These are phyloP conservation scores for Kodamaea sagamina DNA, from an alignment of 805 yeast genomes.

Conservation along the genomic window DNA sequence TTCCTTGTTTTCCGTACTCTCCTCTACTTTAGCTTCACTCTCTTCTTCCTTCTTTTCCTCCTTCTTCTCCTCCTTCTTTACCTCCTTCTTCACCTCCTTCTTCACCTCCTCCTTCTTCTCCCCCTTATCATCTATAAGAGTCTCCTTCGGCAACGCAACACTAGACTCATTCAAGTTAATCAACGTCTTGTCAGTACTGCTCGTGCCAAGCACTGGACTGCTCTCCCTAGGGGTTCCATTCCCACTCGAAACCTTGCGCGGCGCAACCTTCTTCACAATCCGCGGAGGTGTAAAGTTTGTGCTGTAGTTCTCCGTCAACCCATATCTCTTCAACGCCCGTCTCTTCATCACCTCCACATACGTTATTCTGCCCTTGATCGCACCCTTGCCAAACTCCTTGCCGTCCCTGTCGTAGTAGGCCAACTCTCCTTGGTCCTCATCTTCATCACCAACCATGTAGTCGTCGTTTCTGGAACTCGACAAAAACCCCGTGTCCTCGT, in stretches of 20 bases:
- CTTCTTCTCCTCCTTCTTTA: conserved; percentile 8
- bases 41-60: conserved; percentile 12
- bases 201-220: conserved; percentile 13
- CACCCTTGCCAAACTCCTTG: conserved; percentile 35
- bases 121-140: conserved; percentile 36
- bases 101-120: conserved; percentile 8
- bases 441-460: conserved; percentile 47
- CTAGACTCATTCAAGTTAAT: conserved; percentile 30
- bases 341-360: conserved; percentile 45
- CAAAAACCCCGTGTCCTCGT: conserved; percentile 39
- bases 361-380: conserved; percentile 27
- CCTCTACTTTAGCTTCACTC: conserved; percentile 13
- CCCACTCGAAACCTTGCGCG: conserved; percentile 12
- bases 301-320: conserved; percentile 37
- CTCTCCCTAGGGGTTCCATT: conserved; percentile 16
- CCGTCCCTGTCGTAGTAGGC: conserved; percentile 38
- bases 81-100: conserved; percentile 7
- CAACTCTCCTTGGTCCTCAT: conserved; percentile 47
- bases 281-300: conserved; percentile 42
- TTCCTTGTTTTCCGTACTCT: conserved; percentile 10
- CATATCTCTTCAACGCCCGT: conserved; percentile 43
- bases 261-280: conserved; percentile 13
- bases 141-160: conserved; percentile 42
- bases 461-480: conserved; percentile 41
- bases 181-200: conserved; percentile 10